Conservation (phyloP, 148 eudicot genomes). For the Camellia sinensis region DNA sequence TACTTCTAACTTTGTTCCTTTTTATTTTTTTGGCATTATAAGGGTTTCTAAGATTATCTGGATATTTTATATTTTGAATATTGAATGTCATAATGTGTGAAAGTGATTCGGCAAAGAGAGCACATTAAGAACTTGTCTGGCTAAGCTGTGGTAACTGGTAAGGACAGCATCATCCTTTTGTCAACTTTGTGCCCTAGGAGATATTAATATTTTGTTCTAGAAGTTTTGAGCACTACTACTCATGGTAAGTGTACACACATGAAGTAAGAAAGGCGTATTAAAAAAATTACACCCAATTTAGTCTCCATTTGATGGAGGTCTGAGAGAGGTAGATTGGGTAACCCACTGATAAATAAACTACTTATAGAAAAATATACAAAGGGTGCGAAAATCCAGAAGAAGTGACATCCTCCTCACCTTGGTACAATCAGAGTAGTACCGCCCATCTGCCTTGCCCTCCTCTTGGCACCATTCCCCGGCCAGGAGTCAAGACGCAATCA, state of each 20-base stretch:
- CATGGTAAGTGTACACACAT: too few relatives aligned
- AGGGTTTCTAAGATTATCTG: not conserved
- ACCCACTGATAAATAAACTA: too few relatives aligned
- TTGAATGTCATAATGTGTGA: not conserved
- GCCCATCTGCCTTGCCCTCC: too few relatives aligned
- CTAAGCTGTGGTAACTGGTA: constrained; percentile 5
- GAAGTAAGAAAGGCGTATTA: too few relatives aligned
- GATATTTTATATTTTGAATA: not conserved
- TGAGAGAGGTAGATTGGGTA: too few relatives aligned
- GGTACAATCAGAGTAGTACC: too few relatives aligned
- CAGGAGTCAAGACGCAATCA: too few relatives aligned
- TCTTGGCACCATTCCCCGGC: too few relatives aligned
- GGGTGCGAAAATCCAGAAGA: not conserved
- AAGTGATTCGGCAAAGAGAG: not conserved
- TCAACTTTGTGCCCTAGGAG: not conserved
- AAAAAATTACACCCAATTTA: too few relatives aligned
- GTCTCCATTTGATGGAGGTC: too few relatives aligned
- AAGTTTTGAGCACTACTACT: not conserved
- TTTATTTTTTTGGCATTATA: not conserved
- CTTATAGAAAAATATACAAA: not conserved
- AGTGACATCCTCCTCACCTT: too few relatives aligned
- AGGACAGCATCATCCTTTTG: not conserved
- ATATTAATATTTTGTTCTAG: not conserved
- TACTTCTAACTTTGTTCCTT: not conserved
- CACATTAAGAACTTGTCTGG: not conserved